Evolutionary conservation across 768 basidiomycete species (phyloP), one percentile per base, ranked within the genome.

Genomic region (Wakefieldia striispora): DNA sequence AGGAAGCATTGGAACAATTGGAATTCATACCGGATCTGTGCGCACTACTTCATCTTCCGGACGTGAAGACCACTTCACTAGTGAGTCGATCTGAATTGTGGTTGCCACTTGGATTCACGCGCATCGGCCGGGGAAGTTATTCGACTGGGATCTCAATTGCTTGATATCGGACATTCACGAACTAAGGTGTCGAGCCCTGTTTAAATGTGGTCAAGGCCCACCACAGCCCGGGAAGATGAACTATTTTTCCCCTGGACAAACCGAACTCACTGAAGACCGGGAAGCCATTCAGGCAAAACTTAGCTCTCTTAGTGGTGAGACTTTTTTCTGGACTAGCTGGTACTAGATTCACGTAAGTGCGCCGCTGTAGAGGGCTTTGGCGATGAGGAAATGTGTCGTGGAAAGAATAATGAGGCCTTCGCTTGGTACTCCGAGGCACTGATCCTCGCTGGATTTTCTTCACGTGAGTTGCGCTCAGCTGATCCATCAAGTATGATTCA

Each of bases 391-490:
- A 39, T 33, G 42, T 1, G 34, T 13, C 27, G 20, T 3, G 10
- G 13, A 3, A 47, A 8, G 6, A 37, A 43, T 31, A 48, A 43
- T 8, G 40, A 45, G 12, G 57, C 57, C 8, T 40, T 50, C 19
- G 29, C 26, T 4, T 59, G 53, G 53, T 59, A 59, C 38, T 36
- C 57, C 9, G 45, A 47, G 37, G 40, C 58, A 20, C 41, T 50
- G 11, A 9, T 3, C 12, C 54, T 55, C 9, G n/a, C 48, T 31
- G 39, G 29, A 21, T 45, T 12, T 29, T 37, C 41, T 17, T 47
- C 37, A 3, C 37, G 58, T 59, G 36, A 42, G 47, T 24, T 26
- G 16, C n/a, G 14, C 1, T 16, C 13, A n/a, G n/a, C n/a, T 40
- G 11, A 3, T 37, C 10, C 10, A 14, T 1, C n/a, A 26, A 23